Base-by-base conservation (phyloP, 2,329 filamentous ascomycete species). In the Fusarium sp. region DNA sequence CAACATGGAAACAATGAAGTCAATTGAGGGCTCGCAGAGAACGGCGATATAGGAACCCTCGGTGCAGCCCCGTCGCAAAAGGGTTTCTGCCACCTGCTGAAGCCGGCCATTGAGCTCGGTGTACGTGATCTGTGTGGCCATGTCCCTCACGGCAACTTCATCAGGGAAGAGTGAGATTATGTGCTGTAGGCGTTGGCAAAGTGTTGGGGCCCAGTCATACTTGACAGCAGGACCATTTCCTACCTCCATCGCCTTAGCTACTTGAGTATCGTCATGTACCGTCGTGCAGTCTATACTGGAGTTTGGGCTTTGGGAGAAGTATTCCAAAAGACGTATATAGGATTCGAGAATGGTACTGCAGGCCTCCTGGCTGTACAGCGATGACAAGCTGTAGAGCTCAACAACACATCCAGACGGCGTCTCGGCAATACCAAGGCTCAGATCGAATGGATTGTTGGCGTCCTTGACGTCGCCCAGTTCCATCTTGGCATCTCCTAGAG, bases 1-100 rank as follows among this genome's bases (percentile, higher is more conserved):
- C 5, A 52, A 19, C 25, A 52, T 52, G 4, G 49, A 43, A 7
- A 22, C 37, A 20, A 52, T n/a, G n/a, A 32, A 52, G 25, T 52
- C 49, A 23, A 41, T 15, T 4, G 19, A 41, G 9, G 49, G 49
- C 7, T 41, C 37, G 7, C 39, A 41, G 11, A 52, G 17, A 7
- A 52, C 15, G 15, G 37, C 49, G 11, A 52, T 20, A 4, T 25
- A 32, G 14, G 25, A 32, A 9, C 37, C 37, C 10, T 15, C 11
- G 10, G 25, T 15, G 10, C 7, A 32, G 2, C 49, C 49, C 4
- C 2, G 4, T 19, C 15, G 25, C 3, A 19, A 4, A 32, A 52
- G 14, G 23, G 7, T 10, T 3, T 23, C 15, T 32, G 49, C 49
- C 20, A 52, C 19, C 7, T 32, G n/a, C 4, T 52, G 37, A 14